Base-by-base conservation (phyloP, 2,329 filamentous ascomycete species). In the Cladosporium sp. region DNA sequence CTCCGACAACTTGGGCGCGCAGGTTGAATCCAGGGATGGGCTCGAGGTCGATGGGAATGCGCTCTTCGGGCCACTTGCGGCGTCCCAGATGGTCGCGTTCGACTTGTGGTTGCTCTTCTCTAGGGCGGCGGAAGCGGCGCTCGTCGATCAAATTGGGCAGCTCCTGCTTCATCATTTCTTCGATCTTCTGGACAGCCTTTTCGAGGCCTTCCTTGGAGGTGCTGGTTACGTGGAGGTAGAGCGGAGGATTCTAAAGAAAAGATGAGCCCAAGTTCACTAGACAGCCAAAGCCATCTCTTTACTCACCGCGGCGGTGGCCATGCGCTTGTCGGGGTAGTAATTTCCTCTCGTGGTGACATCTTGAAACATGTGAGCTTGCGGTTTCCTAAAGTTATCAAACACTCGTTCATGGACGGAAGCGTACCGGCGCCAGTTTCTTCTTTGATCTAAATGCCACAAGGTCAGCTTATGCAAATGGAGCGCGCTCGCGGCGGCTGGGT, bases 391-490 rank as follows among this genome's bases (percentile, higher is more conserved):
- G 67, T 74, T 74, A 40, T 75, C 69, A 65, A 56, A 76, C 76
- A 75, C 73, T 70, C 54, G 73, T 75, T 76, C 73, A 75, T 76
- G 54, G 50, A 77, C 78, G 80, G 75, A 78, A 81, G 85, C 92
- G 87, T 99, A 99, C 94, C 94, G 84, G 94, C 93, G 84, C 94
- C 94, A 87, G 93, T 97, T 72, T 97, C 91, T 82, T 97, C 93
- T 88, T 96, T 96, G 72, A 99, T 99, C 94, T 99, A 92, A 71
- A 89, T 89, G 78, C 86, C 87, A 94, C 84, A 86, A 87, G 85
- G 92, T 97, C 86, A 97, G 92, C 91, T 94, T 86, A 86, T 90
- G 89, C 85, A 87, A 90, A 85, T 86, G 83, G 80, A 75, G 75
- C 60, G 68, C 67, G 65, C 59, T 64, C 62, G 51, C 61, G 62